These are phyloP conservation scores for Hyphopichia khmerensis DNA, from an alignment of 1,139 yeast genomes.

Conservation along the genomic window DNA sequence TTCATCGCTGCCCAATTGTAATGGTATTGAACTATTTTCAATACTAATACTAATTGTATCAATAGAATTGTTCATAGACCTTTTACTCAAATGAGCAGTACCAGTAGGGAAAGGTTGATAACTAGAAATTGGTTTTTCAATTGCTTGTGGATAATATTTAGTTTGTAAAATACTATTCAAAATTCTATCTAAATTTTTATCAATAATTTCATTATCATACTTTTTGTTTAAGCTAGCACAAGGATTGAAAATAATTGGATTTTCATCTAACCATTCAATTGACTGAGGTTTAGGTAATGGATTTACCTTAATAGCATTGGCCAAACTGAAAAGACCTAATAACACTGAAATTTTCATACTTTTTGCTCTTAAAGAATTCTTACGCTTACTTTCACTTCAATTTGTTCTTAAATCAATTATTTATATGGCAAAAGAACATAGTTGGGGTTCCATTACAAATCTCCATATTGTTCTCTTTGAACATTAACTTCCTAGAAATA, in stretches of 20 bases:
- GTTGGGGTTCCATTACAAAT: no score
- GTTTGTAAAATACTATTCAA: constrained; percentile 13
- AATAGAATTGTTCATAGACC: neutral
- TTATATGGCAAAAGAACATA: no score
- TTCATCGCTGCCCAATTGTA: constrained; percentile 37
- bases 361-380: no score
- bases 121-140: constrained; percentile 15
- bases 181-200: constrained; percentile 18
- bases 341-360: no score
- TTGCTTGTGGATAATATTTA: constrained; percentile 30
- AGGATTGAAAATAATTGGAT: constrained; percentile 8
- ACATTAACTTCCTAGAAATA: no score
- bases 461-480: no score
- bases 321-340: neutral
- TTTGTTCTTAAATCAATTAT: no score
- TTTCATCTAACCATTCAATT: constrained; percentile 10
- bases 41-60: constrained; percentile 20
- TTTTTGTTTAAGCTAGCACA: constrained; percentile 6
- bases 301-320: constrained; percentile 8
- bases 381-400: no score
- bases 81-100: neutral
- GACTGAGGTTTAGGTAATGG: constrained; percentile 14
- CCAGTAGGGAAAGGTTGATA: constrained; percentile 13
- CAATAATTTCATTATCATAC: constrained; percentile 9
- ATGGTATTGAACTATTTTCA: constrained; percentile 31